Base-by-base conservation (phyloP, 345 rosid species). In the Hibiscus mutabilis region DNA sequence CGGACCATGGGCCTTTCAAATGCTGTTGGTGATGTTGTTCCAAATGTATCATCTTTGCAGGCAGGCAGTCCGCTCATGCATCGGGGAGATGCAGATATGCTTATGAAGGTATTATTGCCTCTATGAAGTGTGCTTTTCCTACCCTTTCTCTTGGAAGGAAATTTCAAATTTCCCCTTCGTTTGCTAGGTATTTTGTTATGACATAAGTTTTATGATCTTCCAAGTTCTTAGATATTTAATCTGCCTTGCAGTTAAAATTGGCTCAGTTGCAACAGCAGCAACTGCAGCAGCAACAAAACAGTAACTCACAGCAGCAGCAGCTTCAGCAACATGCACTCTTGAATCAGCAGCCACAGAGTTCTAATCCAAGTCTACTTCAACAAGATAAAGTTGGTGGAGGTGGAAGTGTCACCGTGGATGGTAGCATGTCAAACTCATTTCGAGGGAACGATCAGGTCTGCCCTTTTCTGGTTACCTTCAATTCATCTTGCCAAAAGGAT, bases 361-460 rank as follows among this genome's bases (percentile, higher is more conserved):
- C 93, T 70, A 88, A 82, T 74, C 92, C 84, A 66, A 89, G 82
- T 77, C 71, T 87, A 78, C 75, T 35, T 35, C 92, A 82, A 58
- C 98, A 89, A 83, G 97, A 92, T 72, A 95, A 95, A 84, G 70
- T 88, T 83, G 97, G 97, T 37, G 87, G 89, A 47, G 76, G 83
- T 53, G 89, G 89, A 61, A 87, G 90, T 77, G 88, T 87, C 51
- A 77, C 82, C 2, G 78, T 87, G 75, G 98, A 94, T 83, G 93
- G 95, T 56, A 84, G 85, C 87, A 82, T 92, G 82, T 87, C 99
- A 46, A 95, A 95, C 80, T 87, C 97, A 10, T 92, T 90, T 79
- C 87, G 93, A 75, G 97, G 96, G 85, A 95, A 85, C 75, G 99
- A 95, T 71, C 99, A 95, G 99, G 99, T 94, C 75, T 79, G 87